A percentile compares a stretch with the other conserved stretches of the same genome.
Evolutionary conservation across 1,284 basidiomycete genomes (phyloP).

Genomic region (Cryptococcus sp.): DNA sequence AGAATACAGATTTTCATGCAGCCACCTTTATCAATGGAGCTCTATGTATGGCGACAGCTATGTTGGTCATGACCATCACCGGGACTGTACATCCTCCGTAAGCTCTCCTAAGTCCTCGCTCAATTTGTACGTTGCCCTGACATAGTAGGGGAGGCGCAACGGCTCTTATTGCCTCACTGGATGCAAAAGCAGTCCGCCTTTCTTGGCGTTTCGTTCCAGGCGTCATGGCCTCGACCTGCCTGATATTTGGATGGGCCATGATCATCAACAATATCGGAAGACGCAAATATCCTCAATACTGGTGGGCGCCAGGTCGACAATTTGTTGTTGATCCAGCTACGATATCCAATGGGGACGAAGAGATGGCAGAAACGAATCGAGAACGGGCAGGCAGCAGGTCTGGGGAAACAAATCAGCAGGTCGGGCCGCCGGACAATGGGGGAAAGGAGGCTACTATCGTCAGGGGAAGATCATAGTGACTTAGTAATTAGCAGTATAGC

Average conservation of each 20-base stretch:
- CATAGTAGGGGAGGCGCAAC: conserved; percentile 53
- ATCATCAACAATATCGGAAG: conserved; percentile 60
- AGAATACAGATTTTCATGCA: conserved; percentile 36
- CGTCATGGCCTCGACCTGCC: conserved; percentile 54
- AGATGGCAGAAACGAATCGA: conserved; percentile 8
- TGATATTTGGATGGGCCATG: conserved; percentile 56
- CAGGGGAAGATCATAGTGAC: too few species aligned
- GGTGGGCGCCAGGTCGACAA: conserved; percentile 34
- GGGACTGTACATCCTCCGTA: conserved; percentile 59
- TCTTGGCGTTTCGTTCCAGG: conserved; percentile 63
- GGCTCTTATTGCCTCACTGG: conserved; percentile 53
- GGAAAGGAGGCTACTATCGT: not conserved
- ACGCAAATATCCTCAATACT: conserved; percentile 56
- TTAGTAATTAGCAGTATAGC: too few species aligned
- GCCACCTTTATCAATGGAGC: conserved; percentile 58
- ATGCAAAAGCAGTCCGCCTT: conserved; percentile 51
- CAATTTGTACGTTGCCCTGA: not conserved
- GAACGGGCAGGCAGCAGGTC: conserved; percentile 16
- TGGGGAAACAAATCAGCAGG: conserved; percentile 2
- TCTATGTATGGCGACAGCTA: conserved; percentile 53
- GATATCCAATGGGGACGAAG: conserved; percentile 6
- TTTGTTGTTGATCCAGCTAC: conserved; percentile 5
- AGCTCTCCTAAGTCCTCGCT: conserved; percentile 7
- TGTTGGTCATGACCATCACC: conserved; percentile 58
- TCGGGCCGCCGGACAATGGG: not conserved